A percentile compares a stretch with the other conserved stretches of the same genome.
Evolutionary conservation across 2,329 filamentous ascomycete species (phyloP).

Genomic region (Neocucurbitaria cava): DNA sequence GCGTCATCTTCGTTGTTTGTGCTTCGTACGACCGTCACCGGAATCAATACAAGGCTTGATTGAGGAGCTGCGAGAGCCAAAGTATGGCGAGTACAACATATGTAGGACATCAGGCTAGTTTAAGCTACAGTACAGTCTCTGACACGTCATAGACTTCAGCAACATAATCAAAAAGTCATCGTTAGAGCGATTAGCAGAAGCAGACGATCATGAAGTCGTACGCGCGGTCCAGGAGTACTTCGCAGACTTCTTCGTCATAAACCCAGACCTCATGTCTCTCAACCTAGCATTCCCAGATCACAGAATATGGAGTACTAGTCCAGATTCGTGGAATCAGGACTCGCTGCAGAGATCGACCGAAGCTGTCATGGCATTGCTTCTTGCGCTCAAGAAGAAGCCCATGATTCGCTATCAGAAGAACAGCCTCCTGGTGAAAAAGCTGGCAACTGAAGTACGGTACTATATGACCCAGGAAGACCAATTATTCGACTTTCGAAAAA

Average conservation of each 20-base stretch:
- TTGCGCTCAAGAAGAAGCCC: conserved; percentile 96
- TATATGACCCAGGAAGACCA: conserved; percentile 95
- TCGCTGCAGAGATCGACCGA: conserved; percentile 86
- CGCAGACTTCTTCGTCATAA: conserved; percentile 93
- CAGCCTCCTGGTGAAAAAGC: conserved; percentile 87
- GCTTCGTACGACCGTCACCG: conserved; percentile 88
- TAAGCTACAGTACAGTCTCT: conserved; percentile 8
- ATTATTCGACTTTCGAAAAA: conserved; percentile 92
- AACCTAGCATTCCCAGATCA: conserved; percentile 75
- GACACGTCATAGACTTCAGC: conserved; percentile 73
- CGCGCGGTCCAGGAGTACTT: conserved; percentile 95
- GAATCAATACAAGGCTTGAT: conserved; percentile 93
- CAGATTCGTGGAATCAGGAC: conserved; percentile 91
- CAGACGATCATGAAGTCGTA: conserved; percentile 96
- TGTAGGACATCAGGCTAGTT: conserved; percentile 55
- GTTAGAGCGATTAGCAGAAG: conserved; percentile 90
- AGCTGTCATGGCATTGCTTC: conserved; percentile 80
- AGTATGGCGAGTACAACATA: conserved; percentile 95
- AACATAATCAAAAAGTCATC: conserved; percentile 98
- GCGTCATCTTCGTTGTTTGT: conserved; percentile 93
- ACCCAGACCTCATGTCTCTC: conserved; percentile 89
- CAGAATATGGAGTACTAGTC: conserved; percentile 79
- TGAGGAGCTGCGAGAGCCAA: conserved; percentile 93
- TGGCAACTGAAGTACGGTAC: conserved; percentile 91
- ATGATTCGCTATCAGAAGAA: conserved; percentile 93